Evolutionary conservation across 148 eudicot species (phyloP).

Genomic region (Vaccinium myrtillus): DNA sequence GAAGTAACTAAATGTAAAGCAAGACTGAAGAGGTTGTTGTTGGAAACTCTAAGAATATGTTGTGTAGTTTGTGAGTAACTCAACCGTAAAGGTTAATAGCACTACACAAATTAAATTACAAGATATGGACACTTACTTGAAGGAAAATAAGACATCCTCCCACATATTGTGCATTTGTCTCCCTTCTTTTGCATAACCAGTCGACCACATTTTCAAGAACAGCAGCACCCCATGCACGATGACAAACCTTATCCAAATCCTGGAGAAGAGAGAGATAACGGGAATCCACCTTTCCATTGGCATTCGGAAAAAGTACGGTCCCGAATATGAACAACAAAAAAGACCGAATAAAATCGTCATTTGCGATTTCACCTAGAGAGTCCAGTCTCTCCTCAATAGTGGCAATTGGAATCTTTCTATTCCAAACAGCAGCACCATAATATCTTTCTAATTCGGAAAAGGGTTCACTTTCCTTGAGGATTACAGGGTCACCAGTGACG

Average conservation of each 20-base stretch:
- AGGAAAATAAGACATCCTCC: constrained; percentile 75
- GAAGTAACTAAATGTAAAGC: neutral
- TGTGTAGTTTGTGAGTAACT: neutral
- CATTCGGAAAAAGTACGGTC: constrained; percentile 49
- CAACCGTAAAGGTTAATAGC: neutral
- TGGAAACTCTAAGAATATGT: neutral
- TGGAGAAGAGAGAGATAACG: constrained; percentile 49
- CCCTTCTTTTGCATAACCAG: constrained; percentile 45
- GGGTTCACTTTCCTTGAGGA: constrained; percentile 29
- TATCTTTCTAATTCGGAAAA: constrained; percentile 46
- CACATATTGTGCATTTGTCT: constrained; percentile 34
- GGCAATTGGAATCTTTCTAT: constrained; percentile 38
- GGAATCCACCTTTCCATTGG: constrained; percentile 60
- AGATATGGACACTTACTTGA: constrained; percentile 47
- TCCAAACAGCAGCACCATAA: constrained; percentile 47
- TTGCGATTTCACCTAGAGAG: constrained; percentile 35
- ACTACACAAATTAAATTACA: neutral
- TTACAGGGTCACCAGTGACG: constrained; percentile 42
- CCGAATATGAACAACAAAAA: constrained; percentile 57
- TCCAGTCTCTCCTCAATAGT: constrained; percentile 47
- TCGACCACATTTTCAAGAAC: constrained; percentile 45
- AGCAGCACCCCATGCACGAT: constrained; percentile 67
- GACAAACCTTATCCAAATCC: constrained; percentile 36
- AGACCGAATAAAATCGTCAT: constrained; percentile 50
- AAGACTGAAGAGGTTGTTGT: neutral